Percentiles rank a stretch among this genome's conserved stretches.
Evolutionary conservation across 129 eudicot species (phyloP).

Genomic region (Flaveria linearis): DNA sequence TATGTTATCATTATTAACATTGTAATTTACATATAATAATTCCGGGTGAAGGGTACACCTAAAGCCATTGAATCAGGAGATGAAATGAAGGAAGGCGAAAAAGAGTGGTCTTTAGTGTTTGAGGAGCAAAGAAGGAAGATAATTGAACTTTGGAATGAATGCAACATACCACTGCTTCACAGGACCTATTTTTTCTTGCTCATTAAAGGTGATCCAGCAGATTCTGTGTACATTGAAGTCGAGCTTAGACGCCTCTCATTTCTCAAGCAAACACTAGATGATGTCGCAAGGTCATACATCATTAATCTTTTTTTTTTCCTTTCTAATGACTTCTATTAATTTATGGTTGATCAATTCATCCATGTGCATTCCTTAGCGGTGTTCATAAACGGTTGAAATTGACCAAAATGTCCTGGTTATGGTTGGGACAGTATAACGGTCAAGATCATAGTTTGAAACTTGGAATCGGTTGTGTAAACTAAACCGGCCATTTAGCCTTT

Average conservation of each 20-base stretch:
- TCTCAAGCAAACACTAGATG: conserved; percentile 54
- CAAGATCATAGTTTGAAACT: neutral
- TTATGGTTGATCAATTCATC: neutral
- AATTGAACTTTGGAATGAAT: conserved; percentile 80
- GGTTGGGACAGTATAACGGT: neutral
- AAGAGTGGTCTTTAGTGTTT: conserved; percentile 51
- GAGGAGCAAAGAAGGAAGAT: conserved; percentile 67
- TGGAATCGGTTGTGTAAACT: neutral
- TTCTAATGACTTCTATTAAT: neutral
- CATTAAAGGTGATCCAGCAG: conserved; percentile 90
- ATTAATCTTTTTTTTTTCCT: neutral
- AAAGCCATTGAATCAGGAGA: conserved; percentile 18
- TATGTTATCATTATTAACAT: neutral
- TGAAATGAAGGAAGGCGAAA: conserved; percentile 7
- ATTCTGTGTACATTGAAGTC: conserved; percentile 84
- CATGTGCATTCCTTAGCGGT: neutral
- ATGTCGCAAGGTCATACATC: conserved; percentile 54
- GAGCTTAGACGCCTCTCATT: conserved; percentile 83
- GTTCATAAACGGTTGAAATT: neutral
- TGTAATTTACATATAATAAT: too few species aligned
- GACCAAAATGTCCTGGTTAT: neutral
- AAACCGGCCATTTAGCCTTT: neutral
- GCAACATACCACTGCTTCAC: conserved; percentile 75
- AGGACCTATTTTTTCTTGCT: conserved; percentile 82
- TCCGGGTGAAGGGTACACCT: conserved; percentile 40